phyloP scores from a whole-genome alignment of 2,329 filamentous ascomycete species.

The Westerdykella aurantiaca region DNA sequence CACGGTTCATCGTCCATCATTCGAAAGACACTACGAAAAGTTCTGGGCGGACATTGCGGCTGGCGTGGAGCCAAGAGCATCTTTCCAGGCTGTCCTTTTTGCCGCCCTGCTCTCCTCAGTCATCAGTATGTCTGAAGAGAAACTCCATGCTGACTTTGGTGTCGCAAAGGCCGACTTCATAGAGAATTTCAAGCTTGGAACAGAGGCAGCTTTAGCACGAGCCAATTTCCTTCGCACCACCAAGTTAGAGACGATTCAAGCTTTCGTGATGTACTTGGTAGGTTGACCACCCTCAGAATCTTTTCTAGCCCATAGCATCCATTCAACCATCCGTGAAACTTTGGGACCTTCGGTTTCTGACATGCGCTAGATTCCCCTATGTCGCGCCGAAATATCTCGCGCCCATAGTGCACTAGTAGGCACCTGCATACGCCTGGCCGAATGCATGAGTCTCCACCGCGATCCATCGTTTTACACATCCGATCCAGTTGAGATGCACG shows the following conservation, averaged over 20 bases:
- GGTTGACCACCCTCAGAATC: conserved; percentile 23
- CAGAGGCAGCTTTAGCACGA: conserved; percentile 61
- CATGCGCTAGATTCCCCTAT: conserved; percentile 57
- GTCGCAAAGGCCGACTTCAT: conserved; percentile 54
- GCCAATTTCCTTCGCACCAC: conserved; percentile 68
- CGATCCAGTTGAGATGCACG: conserved; percentile 62
- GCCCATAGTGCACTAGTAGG: conserved; percentile 68
- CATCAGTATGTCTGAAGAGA: conserved; percentile 57
- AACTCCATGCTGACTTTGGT: conserved; percentile 50
- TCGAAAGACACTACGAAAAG: conserved; percentile 57
- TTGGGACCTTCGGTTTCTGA: not conserved
- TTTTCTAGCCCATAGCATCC: not conserved
- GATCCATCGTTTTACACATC: conserved; percentile 63
- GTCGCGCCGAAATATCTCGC: conserved; percentile 64
- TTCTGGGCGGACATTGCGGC: conserved; percentile 61
- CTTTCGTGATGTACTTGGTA: conserved; percentile 71
- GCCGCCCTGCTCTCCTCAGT: conserved; percentile 64
- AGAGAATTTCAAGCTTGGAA: conserved; percentile 58
- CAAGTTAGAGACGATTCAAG: conserved; percentile 68
- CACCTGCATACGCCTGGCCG: conserved; percentile 65
- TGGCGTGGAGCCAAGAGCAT: conserved; percentile 57
- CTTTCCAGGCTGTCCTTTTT: conserved; percentile 64
- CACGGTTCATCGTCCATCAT: conserved; percentile 62
- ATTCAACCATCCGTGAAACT: not conserved
- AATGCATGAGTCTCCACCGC: conserved; percentile 71